Evolutionary conservation across 495 filamentous ascomycete genomes (phyloP), one percentile per base, ranked within the genome.

Genomic region (Elasticomyces elasticus): DNA sequence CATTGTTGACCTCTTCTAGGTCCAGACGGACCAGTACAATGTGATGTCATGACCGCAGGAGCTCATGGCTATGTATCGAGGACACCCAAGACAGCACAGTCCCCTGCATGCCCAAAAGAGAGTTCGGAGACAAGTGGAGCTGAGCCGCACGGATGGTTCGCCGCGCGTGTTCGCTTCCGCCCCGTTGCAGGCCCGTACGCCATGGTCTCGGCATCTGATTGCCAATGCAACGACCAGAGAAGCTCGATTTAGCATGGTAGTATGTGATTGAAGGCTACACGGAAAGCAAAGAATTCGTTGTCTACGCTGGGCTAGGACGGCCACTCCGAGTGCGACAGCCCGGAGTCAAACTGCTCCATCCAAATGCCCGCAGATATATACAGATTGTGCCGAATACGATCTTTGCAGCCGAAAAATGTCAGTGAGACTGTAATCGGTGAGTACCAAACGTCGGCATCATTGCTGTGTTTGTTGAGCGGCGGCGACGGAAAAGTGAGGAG

Each of bases 1-100:
- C 53, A 60, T 60, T 25, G 35, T 13, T 22, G 20, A 27, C 22
- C 40, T 20, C 9, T 3, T 7, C 30, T 31, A 45, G 38, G 54
- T 30, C 46, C 33, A 20, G 30, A 44, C 24, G 54, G 37, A 43
- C 48, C 48, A 17, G 23, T 23, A 10, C 1, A 3, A 12, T 24
- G 31, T 23, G 17, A 1, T 2, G n/a, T 15, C 48, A 51, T 51
- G 15, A 15, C 24, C 27, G n/a, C 48, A 10, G 40, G 20, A 40
- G 48, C 28, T 19, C 11, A 12, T 7, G 40, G 30, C 33, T 51
- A 23, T 51, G 30, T 51, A 51, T 40, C 24, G 24, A 19, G 10
- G 3, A 27, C 42, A 22, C 35, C 35, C 35, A 15, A 23, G 11
- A 45, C 22, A 26, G 42, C 15, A 45, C 10, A 24, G n/a, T n/a